Evolutionary conservation across 2,329 filamentous ascomycete genomes (phyloP), one percentile per base, ranked within the genome.

Genomic region (Diplodia mutila): DNA sequence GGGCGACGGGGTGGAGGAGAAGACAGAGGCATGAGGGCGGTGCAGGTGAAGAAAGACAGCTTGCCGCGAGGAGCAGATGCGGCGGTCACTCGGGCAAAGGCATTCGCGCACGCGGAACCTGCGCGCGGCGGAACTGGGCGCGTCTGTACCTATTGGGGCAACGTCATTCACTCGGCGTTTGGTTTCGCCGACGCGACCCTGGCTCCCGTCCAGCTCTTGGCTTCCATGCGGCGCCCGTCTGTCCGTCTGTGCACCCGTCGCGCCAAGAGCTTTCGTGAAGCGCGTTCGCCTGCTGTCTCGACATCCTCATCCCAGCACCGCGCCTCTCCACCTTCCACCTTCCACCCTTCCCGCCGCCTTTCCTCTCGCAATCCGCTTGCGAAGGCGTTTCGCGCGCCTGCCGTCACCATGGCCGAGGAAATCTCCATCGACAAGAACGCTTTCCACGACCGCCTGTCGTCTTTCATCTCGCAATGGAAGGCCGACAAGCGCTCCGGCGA

Each of bases 341-440:
- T 52, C 51, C 51, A 69, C 63, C 65, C 61, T 49, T 70, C 37
- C 66, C 65, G 67, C 69, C 68, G 65, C 68, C 46, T 51, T 65
- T 69, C 63, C 59, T 67, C 57, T 59, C 67, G 65, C 71, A 70
- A 53, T 70, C 42, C 32, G 64, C 53, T 66, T 66, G 68, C 63
- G 67, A 70, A 73, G 72, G 73, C 72, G 68, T 65, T 61, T 51
- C 34, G 59, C 46, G 59, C 39, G 55, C 61, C 67, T 70, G 73
- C 73, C 74, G 72, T 72, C 77, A 80, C 69, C 72, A 90, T 90
- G 88, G 86, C 85, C 52, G 78, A 80, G 73, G 88, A 90, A 82
- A 97, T 99, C 83, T 92, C 92, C 83, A 97, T 99, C 84, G 94
- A 98, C 85, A 92, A 90, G 84, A 90, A 91, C 80, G 85, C 89